Evolutionary conservation across 2,329 filamentous ascomycete species (phyloP).

Genomic region (Diaporthe batatas): DNA sequence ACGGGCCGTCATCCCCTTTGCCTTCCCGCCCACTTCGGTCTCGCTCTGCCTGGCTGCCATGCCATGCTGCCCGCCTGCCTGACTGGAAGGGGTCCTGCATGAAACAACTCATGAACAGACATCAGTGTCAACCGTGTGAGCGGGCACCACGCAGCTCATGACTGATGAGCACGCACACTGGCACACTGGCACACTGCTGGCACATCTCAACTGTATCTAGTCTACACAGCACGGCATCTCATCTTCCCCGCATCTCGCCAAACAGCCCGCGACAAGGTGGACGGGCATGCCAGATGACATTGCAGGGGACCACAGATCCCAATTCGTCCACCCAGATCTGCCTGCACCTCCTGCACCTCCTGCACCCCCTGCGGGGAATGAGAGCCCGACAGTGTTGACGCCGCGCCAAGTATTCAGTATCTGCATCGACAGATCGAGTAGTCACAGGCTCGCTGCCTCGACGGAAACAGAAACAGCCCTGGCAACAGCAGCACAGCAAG

Average conservation of each 20-base stretch:
- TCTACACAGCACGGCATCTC: too few relatives aligned
- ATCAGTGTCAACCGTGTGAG: slow-evolving; percentile 4
- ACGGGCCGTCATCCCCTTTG: slow-evolving; percentile 28
- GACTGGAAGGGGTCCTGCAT: slow-evolving; percentile 23
- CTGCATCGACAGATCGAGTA: neutral
- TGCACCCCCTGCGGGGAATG: neutral
- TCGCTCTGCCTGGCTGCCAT: slow-evolving; percentile 22
- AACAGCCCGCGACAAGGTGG: neutral
- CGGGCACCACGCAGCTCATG: slow-evolving; percentile 5
- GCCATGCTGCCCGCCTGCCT: neutral
- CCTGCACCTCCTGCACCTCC: neutral
- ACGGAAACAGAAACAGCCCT: slow-evolving; percentile 12
- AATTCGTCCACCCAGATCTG: slow-evolving; percentile 14
- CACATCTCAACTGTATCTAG: too few relatives aligned
- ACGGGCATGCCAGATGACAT: slow-evolving; percentile 17
- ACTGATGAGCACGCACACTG: neutral
- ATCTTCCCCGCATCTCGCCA: slow-evolving; percentile 28
- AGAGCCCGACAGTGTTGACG: slow-evolving; percentile 9
- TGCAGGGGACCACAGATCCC: slow-evolving; percentile 5
- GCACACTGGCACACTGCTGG: too few relatives aligned
- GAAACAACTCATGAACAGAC: slow-evolving; percentile 17
- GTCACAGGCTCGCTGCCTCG: slow-evolving; percentile 15
- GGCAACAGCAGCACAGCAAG: too few relatives aligned
- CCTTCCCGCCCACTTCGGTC: slow-evolving; percentile 26
- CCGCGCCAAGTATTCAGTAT: slow-evolving; percentile 11